phyloP scores from a whole-genome alignment of 2,329 filamentous ascomycete species.

The Fusarium scirpi region DNA sequence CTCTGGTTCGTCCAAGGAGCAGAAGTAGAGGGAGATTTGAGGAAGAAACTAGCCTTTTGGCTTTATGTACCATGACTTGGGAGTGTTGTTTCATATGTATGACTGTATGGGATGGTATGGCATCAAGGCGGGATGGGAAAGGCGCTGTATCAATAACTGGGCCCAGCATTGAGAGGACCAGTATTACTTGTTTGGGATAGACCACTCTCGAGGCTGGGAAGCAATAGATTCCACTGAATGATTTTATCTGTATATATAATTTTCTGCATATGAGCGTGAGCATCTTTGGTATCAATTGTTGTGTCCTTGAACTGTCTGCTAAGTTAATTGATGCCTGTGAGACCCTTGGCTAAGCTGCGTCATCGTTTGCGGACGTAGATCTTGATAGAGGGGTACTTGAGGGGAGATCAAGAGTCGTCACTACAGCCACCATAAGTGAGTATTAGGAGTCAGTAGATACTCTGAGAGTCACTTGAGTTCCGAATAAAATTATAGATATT shows the following conservation, averaged over 20 bases:
- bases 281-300: no score
- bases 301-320: background rate
- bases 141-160: slow-evolving; percentile 47
- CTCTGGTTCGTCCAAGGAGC: slow-evolving; percentile 46
- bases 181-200: slow-evolving; percentile 44
- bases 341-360: slow-evolving; percentile 34
- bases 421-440: fast-evolving
- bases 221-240: slow-evolving; percentile 50
- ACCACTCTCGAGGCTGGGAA: slow-evolving; percentile 48
- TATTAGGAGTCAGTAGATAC: fast-evolving
- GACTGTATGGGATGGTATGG: slow-evolving; percentile 47
- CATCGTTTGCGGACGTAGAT: slow-evolving; percentile 33
- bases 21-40: slow-evolving; percentile 50
- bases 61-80: slow-evolving; percentile 44
- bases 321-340: slow-evolving; percentile 15
- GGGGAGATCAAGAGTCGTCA: background rate
- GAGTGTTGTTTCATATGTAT: slow-evolving; percentile 50
- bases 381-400: slow-evolving; percentile 25
- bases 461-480: fast-evolving
- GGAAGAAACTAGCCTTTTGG: slow-evolving; percentile 14
- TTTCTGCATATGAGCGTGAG: slow-evolving; percentile 1
- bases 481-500: fast-evolving
- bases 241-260: slow-evolving; percentile 44
- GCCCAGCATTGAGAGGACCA: slow-evolving; percentile 33
- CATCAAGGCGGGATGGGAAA: slow-evolving; percentile 42